Percentiles rank a stretch among this genome's conserved stretches.
These are phyloP conservation scores for Alternaria longipes DNA, from an alignment of 2,329 filamentous ascomycete species.

Conservation along the genomic window DNA sequence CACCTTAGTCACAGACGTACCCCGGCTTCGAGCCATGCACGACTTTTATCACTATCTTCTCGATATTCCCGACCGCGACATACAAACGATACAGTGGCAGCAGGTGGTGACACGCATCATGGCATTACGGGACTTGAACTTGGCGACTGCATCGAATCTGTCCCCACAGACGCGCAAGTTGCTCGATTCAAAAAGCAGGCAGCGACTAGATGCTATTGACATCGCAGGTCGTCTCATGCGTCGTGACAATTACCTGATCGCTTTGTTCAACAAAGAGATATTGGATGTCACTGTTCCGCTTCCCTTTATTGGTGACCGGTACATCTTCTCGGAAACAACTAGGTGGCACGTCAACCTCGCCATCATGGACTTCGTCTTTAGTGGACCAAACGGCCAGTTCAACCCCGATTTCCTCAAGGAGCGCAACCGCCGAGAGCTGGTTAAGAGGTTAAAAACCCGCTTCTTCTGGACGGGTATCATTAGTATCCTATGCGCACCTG, in stretches of 20 bases:
- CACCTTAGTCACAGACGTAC: conserved; percentile 76
- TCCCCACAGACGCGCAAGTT: conserved; percentile 68
- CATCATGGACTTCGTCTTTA: conserved; percentile 93
- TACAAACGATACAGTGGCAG: conserved; percentile 95
- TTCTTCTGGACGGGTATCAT: conserved; percentile 85
- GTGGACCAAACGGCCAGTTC: conserved; percentile 80
- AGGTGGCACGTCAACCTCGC: conserved; percentile 93
- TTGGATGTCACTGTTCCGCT: conserved; percentile 86
- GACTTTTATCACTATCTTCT: conserved; percentile 87
- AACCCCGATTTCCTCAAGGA: conserved; percentile 86
- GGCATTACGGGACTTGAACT: conserved; percentile 82
- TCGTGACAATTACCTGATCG: conserved; percentile 95
- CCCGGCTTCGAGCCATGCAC: conserved; percentile 77
- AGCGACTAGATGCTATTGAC: conserved; percentile 93
- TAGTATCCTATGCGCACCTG: conserved; percentile 86
- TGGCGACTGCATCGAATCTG: conserved; percentile 75
- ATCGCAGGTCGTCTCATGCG: conserved; percentile 98
- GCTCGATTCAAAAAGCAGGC: conserved; percentile 86
- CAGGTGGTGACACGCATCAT: conserved; percentile 87
- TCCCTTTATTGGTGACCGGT: conserved; percentile 80
- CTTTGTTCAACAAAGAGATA: conserved; percentile 96
- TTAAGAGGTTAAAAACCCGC: conserved; percentile 77
- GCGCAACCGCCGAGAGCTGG: conserved; percentile 79
- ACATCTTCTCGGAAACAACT: conserved; percentile 87
- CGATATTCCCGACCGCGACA: conserved; percentile 83